Conservation (phyloP, 371 early-diverging fungal species). For the Nematocida ironsii region DNA sequence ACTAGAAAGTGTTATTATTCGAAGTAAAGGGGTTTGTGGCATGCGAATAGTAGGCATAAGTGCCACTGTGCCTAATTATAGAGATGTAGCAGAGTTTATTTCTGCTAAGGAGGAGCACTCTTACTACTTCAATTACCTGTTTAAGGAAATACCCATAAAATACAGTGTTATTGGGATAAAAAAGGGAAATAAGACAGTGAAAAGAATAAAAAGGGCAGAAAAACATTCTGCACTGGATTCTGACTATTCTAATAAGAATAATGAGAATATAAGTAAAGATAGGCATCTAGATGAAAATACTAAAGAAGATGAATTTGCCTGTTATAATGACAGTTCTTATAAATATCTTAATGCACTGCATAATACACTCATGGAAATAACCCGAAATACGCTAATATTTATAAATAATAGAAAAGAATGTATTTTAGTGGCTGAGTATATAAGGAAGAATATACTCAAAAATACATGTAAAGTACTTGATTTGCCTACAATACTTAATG, state of each 20-base stretch:
- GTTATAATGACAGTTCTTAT: no score
- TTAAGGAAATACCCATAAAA: conserved; percentile 30
- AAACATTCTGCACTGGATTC: background rate
- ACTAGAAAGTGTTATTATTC: conserved; percentile 46
- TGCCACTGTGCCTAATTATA: conserved; percentile 59
- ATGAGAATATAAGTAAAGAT: background rate
- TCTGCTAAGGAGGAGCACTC: conserved; percentile 24
- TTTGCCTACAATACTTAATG: background rate
- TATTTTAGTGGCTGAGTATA: conserved; percentile 18
- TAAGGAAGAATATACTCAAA: conserved; percentile 8
- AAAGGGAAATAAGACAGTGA: conserved; percentile 15
- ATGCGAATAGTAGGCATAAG: conserved; percentile 55
- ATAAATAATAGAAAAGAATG: conserved; percentile 43
- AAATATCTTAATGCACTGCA: background rate
- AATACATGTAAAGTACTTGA: background rate
- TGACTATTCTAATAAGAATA: background rate
- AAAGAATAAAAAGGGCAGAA: background rate
- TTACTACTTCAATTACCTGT: conserved; percentile 34
- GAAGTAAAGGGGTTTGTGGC: background rate
- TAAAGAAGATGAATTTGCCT: background rate
- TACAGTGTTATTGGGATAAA: conserved; percentile 46
- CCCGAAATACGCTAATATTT: conserved; percentile 42
- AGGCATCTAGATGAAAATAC: background rate
- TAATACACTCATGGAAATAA: conserved; percentile 5
- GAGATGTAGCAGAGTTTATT: conserved; percentile 49